Evolutionary conservation across 2,329 filamentous ascomycete species (phyloP), one percentile per base, ranked within the genome.

Genomic region (Ophiosphaerella herpotricha): DNA sequence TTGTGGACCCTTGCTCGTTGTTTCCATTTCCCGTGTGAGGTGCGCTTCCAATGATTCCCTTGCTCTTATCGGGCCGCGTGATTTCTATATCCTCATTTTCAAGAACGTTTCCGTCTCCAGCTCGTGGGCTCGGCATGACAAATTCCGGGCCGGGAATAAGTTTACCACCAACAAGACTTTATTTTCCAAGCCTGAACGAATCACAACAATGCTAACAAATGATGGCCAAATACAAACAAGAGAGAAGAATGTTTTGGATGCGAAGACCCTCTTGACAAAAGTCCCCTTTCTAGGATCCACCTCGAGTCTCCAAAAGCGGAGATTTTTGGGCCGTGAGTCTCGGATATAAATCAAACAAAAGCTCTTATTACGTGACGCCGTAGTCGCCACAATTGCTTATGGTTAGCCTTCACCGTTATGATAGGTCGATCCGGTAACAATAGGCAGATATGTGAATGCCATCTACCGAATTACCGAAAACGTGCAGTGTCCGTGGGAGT

Each of bases 281-380:
- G 18, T 21, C 18, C 18, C 18, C 18, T 21, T 21, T 29, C 26
- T 29, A 29, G 26, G 26, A 5, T 5, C 6, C 7, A 11, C 26
- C 11, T 7, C 26, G 11, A 11, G 6, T 7, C 26, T 18, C 26
- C 12, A 21, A 53, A 53, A 52, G 46, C 48, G 48, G 54, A 50
- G 33, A 7, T 34, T 29, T 34, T 6, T 34, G 13, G 7, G 18
- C 36, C 29, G 24, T 47, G 24, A 46, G 38, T 41, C 12, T 32
- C 57, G 57, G 59, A 39, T 58, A 62, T 61, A 61, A 54, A 16
- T 18, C 37, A 48, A 54, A 24, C 39, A 29, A 29, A 29, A 11
- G 7, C 26, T 8, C 7, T 29, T 59, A 39, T 57, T 53, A 50
- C 53, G 56, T 49, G 40, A 55, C 52, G 43, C 40, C 9, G 14